Evolutionary conservation across 192 early-diverging fungal species (phyloP).

Genomic region (Mortierella hygrophila): DNA sequence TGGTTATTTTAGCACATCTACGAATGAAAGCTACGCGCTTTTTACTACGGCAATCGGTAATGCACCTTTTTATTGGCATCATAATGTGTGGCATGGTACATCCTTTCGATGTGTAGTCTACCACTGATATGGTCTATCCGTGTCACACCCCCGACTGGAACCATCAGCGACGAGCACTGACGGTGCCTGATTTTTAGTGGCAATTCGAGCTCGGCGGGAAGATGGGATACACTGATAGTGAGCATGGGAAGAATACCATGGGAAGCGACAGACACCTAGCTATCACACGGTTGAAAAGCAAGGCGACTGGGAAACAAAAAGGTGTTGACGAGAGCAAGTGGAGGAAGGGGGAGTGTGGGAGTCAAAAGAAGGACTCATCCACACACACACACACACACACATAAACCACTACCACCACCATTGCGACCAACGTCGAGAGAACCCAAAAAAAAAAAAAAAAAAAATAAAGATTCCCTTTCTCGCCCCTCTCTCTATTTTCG

Average conservation of each 20-base stretch:
- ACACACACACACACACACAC: neutral
- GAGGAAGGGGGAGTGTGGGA: neutral
- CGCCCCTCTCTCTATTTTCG: neutral
- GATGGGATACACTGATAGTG: neutral
- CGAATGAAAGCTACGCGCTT: too few relatives aligned
- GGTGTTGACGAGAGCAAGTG: neutral
- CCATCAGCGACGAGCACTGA: neutral
- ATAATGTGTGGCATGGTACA: too few relatives aligned
- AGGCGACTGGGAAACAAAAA: neutral
- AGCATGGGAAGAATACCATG: neutral
- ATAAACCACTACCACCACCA: neutral
- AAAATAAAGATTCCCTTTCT: neutral
- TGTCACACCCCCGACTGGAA: too few relatives aligned
- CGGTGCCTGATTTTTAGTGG: slow-evolving; percentile 3
- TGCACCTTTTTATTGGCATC: too few relatives aligned
- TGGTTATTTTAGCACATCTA: too few relatives aligned
- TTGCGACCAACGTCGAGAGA: neutral
- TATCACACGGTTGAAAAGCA: neutral
- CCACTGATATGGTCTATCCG: too few relatives aligned
- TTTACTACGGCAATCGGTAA: too few relatives aligned
- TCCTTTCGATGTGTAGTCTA: too few relatives aligned
- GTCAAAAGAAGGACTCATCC: neutral
- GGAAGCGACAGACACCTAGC: neutral
- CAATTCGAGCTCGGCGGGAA: neutral
- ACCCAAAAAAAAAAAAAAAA: neutral